A percentile compares a stretch with the other conserved stretches of the same genome.
phyloP scores from a whole-genome alignment of 2,329 filamentous ascomycete genomes.

The Aspergillus terreus region DNA sequence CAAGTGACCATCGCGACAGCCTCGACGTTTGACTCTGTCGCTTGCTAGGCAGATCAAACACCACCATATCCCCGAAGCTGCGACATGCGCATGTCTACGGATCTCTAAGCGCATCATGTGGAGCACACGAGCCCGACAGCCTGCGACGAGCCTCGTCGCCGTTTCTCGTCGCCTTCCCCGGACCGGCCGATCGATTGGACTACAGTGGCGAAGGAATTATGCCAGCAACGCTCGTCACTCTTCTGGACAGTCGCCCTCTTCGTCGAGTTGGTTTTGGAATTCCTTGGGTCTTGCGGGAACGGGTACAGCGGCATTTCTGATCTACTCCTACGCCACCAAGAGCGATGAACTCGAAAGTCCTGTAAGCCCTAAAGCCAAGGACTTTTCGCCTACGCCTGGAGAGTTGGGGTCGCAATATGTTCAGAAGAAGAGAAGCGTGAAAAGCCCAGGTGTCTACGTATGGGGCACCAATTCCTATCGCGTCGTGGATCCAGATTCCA shows the following conservation, averaged over 20 bases:
- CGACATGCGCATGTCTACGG: slow-evolving; percentile 3
- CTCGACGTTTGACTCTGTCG: slow-evolving; percentile 2
- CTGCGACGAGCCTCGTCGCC: slow-evolving; percentile 17
- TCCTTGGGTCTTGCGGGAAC: slow-evolving; percentile 29
- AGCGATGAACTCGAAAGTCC: slow-evolving; percentile 16
- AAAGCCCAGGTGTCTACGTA: slow-evolving; percentile 82
- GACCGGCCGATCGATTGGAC: slow-evolving; percentile 15
- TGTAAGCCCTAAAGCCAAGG: slow-evolving; percentile 16
- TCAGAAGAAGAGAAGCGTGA: slow-evolving; percentile 78
- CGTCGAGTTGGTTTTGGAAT: slow-evolving; percentile 28
- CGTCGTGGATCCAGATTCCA: slow-evolving; percentile 80
- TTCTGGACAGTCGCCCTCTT: slow-evolving; percentile 11
- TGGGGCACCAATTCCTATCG: slow-evolving; percentile 87
- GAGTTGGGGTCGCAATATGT: slow-evolving; percentile 79
- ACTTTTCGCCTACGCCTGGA: slow-evolving; percentile 41
- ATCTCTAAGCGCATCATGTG: slow-evolving; percentile 23
- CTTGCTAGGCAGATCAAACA: background rate
- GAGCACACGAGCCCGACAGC: slow-evolving; percentile 22
- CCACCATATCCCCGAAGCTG: background rate
- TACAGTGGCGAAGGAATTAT: slow-evolving; percentile 26
- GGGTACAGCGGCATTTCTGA: slow-evolving; percentile 28
- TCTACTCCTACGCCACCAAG: slow-evolving; percentile 28
- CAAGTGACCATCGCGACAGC: slow-evolving; percentile 19
- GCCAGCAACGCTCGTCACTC: slow-evolving; percentile 21
- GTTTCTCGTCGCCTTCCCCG: slow-evolving; percentile 20